phyloP scores from a whole-genome alignment of 805 yeast genomes.

The Metschnikowia kunwiensis region DNA sequence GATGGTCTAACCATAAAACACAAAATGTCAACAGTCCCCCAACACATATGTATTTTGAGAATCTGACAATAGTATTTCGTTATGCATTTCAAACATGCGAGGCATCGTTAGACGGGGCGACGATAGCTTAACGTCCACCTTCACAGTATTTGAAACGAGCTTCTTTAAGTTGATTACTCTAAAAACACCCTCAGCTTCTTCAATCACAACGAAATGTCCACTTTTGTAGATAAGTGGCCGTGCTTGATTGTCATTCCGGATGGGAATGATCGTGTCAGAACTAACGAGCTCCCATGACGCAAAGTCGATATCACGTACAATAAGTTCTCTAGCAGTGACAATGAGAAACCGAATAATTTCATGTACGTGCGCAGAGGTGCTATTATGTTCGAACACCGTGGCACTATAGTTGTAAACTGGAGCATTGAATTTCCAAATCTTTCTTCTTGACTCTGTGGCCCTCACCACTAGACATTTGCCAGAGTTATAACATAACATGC shows the following conservation, averaged over 20 bases:
- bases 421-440: too few relatives aligned
- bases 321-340: constrained; percentile 9
- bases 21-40: neutral
- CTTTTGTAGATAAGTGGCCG: constrained; percentile 13
- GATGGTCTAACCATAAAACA: too few relatives aligned
- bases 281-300: neutral
- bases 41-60: constrained; percentile 1
- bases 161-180: constrained; percentile 5
- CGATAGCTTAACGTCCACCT: neutral
- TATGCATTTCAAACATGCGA: constrained; percentile 2
- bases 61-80: neutral
- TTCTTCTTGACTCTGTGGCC: too few relatives aligned
- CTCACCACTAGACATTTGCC: too few relatives aligned
- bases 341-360: constrained; percentile 1
- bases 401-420: too few relatives aligned
- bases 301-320: constrained; percentile 4
- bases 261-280: constrained; percentile 2
- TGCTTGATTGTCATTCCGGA: constrained; percentile 16
- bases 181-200: constrained; percentile 7
- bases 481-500: too few relatives aligned
- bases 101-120: constrained; percentile 8
- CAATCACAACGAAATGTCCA: constrained; percentile 12
- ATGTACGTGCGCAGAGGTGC: too few relatives aligned
- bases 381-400: too few relatives aligned
- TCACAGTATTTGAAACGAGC: neutral